Conservation (phyloP, 1,139 yeast genomes). For the Pichia sp. region DNA sequence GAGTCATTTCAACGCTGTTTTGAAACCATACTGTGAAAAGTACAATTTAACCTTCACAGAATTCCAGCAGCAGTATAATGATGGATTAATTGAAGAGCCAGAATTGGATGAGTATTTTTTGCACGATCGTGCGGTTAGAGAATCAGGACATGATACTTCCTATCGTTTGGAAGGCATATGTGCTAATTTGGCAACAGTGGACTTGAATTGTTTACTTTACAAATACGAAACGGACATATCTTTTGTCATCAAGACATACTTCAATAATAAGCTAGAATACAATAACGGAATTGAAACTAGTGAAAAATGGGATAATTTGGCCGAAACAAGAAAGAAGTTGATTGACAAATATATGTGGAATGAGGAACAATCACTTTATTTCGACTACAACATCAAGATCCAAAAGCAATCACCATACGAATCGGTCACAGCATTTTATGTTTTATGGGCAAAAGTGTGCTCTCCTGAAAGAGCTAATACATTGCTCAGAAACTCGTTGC, state of each 20-base stretch:
- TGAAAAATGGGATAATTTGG: conserved; percentile 55
- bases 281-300: conserved; percentile 46
- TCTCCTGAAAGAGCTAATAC: conserved; percentile 66
- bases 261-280: conserved; percentile 43
- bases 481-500: conserved; percentile 57
- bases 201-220: conserved; percentile 78
- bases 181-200: conserved; percentile 88
- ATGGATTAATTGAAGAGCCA: conserved; percentile 64
- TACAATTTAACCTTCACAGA: conserved; percentile 59
- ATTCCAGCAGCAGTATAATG: conserved; percentile 67
- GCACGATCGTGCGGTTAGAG: conserved; percentile 94
- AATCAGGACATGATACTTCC: conserved; percentile 94
- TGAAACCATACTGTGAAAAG: conserved; percentile 66
- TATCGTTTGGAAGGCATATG: conserved; percentile 87
- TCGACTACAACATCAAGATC: conserved; percentile 72
- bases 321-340: conserved; percentile 49
- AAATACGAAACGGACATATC: conserved; percentile 90
- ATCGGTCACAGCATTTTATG: conserved; percentile 90
- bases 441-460: conserved; percentile 81
- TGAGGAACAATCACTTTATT: conserved; percentile 71
- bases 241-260: conserved; percentile 51
- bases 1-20: conserved; percentile 73
- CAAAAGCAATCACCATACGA: conserved; percentile 62
- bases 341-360: conserved; percentile 81
- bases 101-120: conserved; percentile 80